Evolutionary conservation across 257 asterid genomes (phyloP), one percentile per base, ranked within the genome.

Genomic region (Fraxinus cuspidata): DNA sequence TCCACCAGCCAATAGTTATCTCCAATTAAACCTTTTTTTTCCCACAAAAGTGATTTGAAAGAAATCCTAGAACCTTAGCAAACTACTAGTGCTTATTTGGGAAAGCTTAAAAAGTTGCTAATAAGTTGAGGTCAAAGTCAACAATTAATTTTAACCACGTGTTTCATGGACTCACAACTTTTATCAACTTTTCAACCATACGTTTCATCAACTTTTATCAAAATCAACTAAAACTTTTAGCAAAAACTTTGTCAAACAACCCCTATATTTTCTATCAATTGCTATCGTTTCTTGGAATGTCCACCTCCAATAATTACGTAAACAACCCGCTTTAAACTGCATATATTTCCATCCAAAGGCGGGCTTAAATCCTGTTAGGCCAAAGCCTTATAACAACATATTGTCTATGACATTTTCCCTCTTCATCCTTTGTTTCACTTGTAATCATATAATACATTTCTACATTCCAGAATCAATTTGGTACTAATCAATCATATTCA

Each of bases 381-480:
- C 71, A 47, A 63, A 34, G 27, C 35, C 70, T 16, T 40, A 37
- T 47, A 74, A 37, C 29, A 28, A 56, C 71, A 65, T 71, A 27
- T 11, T 25, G n/a, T 42, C 58, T 40, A 42, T 31, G 47, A 2
- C 29, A 21, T 3, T 63, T 71, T 34, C 25, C 73, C 11, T 12
- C 25, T 34, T 15, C 78, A 34, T 63, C 74, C 49, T 71, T 72
- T 71, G 7, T 72, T 42, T n/a, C 74, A 51, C 58, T 51, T 4
- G 8, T 47, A 15, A 47, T 56, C 77, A 67, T 68, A 74, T 58
- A 10, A 71, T 71, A 25, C 21, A 47, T 35, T 72, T 44, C 16
- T 44, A 15, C 25, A 78, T 25, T 5, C 70, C 67, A 23, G 58
- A 38, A 68, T 49, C 25, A 51, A 23, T 70, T 42, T 2, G 23